Evolutionary conservation across 2,329 filamentous ascomycete species (phyloP).

Genomic region (Colletotrichum tanaceti): DNA sequence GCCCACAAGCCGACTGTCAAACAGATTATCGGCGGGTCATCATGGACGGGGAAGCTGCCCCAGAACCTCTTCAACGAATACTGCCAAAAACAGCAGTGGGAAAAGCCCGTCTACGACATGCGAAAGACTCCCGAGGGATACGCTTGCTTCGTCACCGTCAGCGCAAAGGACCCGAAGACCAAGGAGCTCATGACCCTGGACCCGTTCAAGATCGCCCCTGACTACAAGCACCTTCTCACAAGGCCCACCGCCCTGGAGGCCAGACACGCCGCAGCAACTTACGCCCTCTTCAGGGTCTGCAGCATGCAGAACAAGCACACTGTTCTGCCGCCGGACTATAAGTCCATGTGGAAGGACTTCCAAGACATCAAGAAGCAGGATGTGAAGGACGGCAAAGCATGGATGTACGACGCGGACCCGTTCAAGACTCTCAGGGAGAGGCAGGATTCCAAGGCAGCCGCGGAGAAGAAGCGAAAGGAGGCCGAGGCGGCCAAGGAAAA

Average conservation of each 20-base stretch:
- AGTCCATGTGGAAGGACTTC: constrained; percentile 92
- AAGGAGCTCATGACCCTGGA: constrained; percentile 79
- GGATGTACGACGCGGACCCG: constrained; percentile 96
- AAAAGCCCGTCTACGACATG: constrained; percentile 91
- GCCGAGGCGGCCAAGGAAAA: constrained; percentile 75
- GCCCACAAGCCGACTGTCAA: constrained; percentile 71
- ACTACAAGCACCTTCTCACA: constrained; percentile 79
- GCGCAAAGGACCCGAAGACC: constrained; percentile 82
- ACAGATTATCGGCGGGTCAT: constrained; percentile 91
- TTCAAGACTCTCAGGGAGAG: constrained; percentile 84
- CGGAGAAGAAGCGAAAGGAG: constrained; percentile 84
- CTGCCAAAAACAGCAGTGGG: constrained; percentile 96
- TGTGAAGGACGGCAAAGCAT: constrained; percentile 78
- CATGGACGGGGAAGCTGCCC: constrained; percentile 97
- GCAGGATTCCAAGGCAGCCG: constrained; percentile 79
- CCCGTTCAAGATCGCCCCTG: constrained; percentile 82
- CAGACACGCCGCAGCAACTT: constrained; percentile 91
- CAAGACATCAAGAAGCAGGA: constrained; percentile 84
- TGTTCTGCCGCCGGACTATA: constrained; percentile 91
- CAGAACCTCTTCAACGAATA: constrained; percentile 94
- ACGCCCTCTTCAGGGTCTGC: constrained; percentile 89
- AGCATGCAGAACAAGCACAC: constrained; percentile 97
- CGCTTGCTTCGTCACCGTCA: constrained; percentile 84
- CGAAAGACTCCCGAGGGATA: constrained; percentile 78
- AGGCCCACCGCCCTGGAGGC: constrained; percentile 89